Conservation (phyloP, 164 flowering plant species). For the Aristolochia fimbriata region DNA sequence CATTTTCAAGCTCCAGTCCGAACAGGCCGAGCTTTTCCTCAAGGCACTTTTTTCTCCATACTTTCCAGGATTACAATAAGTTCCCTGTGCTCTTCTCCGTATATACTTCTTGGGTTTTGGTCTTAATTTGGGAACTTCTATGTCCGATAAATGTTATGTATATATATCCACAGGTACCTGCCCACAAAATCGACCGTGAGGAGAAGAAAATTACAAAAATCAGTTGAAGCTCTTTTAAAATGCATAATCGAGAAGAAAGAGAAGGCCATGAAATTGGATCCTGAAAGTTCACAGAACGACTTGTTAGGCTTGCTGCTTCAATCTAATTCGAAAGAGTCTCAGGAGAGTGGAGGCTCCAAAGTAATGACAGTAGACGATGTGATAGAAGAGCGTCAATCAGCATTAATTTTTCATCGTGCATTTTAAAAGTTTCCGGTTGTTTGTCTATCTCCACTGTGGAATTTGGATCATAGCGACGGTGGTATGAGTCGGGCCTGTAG, state of each 20-base stretch:
- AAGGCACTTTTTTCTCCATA: neutral
- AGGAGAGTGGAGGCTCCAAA: neutral
- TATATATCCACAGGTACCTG: slow-evolving; percentile 17
- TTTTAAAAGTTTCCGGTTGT: too few species aligned
- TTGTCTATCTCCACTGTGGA: too few species aligned
- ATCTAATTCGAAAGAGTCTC: neutral
- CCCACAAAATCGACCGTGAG: slow-evolving; percentile 24
- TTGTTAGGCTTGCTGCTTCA: slow-evolving; percentile 4
- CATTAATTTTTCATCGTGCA: too few species aligned
- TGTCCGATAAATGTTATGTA: too few species aligned
- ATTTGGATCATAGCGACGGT: too few species aligned
- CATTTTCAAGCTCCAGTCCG: slow-evolving; percentile 16
- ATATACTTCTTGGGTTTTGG: too few species aligned
- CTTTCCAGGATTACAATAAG: slow-evolving; percentile 11
- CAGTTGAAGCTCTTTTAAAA: slow-evolving; percentile 2
- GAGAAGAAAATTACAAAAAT: slow-evolving; percentile 10
- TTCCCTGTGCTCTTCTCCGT: neutral
- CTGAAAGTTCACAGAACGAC: neutral
- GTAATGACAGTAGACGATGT: slow-evolving; percentile 17
- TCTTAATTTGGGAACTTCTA: too few species aligned
- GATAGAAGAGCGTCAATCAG: neutral
- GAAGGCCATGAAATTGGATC: slow-evolving; percentile 1
- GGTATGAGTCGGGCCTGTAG: too few species aligned
- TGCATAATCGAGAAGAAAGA: slow-evolving; percentile 7
- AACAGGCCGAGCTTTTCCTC: slow-evolving; percentile 4